phyloP scores from a whole-genome alignment of 2,329 filamentous ascomycete species.

The Podosphaera aphanis region DNA sequence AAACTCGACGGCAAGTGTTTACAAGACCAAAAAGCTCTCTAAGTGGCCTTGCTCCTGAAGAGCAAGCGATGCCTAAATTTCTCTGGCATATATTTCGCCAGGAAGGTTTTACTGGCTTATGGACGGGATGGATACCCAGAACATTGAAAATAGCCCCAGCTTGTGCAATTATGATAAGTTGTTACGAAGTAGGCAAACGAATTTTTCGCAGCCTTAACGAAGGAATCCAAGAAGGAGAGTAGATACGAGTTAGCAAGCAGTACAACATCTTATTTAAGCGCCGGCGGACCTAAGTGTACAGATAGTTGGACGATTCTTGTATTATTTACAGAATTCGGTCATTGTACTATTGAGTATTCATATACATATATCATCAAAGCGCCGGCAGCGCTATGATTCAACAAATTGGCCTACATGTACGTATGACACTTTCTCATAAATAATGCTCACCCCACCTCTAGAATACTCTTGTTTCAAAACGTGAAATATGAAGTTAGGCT shows the following conservation, averaged over 20 bases:
- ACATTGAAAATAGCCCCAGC: conserved; percentile 88
- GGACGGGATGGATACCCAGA: conserved; percentile 75
- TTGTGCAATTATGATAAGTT: conserved; percentile 98
- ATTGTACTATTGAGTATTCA: too few species aligned
- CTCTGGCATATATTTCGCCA: conserved; percentile 78
- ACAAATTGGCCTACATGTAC: too few species aligned
- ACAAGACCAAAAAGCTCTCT: conserved; percentile 25
- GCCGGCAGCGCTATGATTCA: too few species aligned
- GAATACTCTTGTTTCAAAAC: too few species aligned
- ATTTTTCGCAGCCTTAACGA: conserved; percentile 58
- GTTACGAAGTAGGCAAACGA: conserved; percentile 87
- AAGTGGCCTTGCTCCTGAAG: conserved; percentile 38
- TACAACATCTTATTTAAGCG: neutral
- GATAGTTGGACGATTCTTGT: neutral
- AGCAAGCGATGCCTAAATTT: conserved; percentile 55
- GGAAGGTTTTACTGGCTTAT: conserved; percentile 61
- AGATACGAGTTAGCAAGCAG: neutral
- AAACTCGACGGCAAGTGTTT: conserved; percentile 77
- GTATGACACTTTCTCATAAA: too few species aligned
- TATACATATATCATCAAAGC: too few species aligned
- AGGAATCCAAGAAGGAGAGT: conserved; percentile 11
- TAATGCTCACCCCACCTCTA: too few species aligned
- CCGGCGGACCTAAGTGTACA: neutral
- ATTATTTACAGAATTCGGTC: neutral
- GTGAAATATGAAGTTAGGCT: too few species aligned